phyloP scores from a whole-genome alignment of 2,329 filamentous ascomycete species.

The Exophiala dermatitidis region DNA sequence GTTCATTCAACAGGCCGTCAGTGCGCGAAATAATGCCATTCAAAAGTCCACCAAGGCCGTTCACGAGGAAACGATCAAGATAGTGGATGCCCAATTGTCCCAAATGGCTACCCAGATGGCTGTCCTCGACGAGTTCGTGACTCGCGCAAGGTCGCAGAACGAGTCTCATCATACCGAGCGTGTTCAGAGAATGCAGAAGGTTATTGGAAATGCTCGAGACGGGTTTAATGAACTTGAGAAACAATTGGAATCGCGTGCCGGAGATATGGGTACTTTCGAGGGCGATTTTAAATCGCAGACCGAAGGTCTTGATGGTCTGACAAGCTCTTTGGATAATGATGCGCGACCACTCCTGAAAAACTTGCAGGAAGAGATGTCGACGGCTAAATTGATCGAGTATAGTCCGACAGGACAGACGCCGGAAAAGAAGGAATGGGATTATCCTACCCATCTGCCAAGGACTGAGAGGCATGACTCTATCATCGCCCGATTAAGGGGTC shows the following conservation, averaged over 20 bases:
- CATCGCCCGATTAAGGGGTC: constrained; percentile 45
- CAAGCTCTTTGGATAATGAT: constrained; percentile 14
- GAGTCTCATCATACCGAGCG: constrained; percentile 67
- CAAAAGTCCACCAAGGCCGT: constrained; percentile 77
- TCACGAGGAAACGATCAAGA: constrained; percentile 80
- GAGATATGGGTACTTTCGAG: constrained; percentile 9
- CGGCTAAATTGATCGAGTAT: constrained; percentile 67
- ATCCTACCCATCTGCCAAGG: constrained; percentile 67
- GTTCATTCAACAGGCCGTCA: constrained; percentile 51
- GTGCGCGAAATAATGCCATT: constrained; percentile 74
- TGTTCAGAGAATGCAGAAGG: constrained; percentile 54
- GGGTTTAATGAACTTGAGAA: constrained; percentile 11
- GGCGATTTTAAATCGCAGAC: constrained; percentile 3
- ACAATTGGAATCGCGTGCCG: constrained; percentile 7
- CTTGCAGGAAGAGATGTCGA: constrained; percentile 62
- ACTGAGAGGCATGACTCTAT: constrained; percentile 59
- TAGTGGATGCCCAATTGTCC: constrained; percentile 80
- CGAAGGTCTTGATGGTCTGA: constrained; percentile 13
- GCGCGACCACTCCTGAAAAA: constrained; percentile 13
- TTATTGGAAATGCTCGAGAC: constrained; percentile 41
- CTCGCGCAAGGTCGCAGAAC: constrained; percentile 73
- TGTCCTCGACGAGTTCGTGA: constrained; percentile 83
- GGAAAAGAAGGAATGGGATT: constrained; percentile 71
- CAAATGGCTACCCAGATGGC: constrained; percentile 85
- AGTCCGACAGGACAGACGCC: constrained; percentile 79